A percentile compares a stretch with the other conserved stretches of the same genome.
phyloP scores from a whole-genome alignment of 2,329 filamentous ascomycete genomes.

The Diplocarpon rosae region DNA sequence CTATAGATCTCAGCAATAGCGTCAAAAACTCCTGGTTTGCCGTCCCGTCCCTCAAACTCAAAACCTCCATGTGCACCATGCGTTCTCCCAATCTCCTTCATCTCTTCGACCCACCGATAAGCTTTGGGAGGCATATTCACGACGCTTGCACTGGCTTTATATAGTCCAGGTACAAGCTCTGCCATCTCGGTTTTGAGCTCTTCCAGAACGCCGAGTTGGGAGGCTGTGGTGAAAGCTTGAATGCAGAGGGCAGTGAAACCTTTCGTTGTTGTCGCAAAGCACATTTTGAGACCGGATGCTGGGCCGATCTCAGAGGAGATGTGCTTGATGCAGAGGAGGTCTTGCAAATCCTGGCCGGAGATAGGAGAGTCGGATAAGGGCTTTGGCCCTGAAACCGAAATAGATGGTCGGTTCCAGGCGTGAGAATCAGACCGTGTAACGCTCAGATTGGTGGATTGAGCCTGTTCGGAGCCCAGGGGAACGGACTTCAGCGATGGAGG shows the following conservation, averaged over 20 bases:
- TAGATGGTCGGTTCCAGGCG: conserved; percentile 18
- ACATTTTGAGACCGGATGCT: conserved; percentile 54
- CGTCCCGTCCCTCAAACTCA: conserved; percentile 20
- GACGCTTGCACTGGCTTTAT: conserved; percentile 39
- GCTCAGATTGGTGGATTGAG: neutral
- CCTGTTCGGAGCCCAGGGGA: neutral
- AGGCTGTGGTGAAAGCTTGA: conserved; percentile 60
- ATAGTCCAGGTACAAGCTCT: conserved; percentile 35
- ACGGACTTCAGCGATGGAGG: conserved; percentile 3
- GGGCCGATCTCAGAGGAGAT: conserved; percentile 40
- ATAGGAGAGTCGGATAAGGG: conserved; percentile 31
- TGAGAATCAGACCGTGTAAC: neutral
- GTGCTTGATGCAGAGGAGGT: conserved; percentile 37
- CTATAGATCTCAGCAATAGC: conserved; percentile 38
- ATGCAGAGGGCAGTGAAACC: conserved; percentile 59
- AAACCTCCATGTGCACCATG: conserved; percentile 57
- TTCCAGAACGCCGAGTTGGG: conserved; percentile 47
- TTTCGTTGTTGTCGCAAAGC: conserved; percentile 50
- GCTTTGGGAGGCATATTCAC: conserved; percentile 60
- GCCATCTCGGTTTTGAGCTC: conserved; percentile 47
- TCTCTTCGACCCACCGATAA: conserved; percentile 63
- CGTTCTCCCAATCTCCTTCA: conserved; percentile 62
- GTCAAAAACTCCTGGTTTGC: conserved; percentile 38
- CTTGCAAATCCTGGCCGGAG: conserved; percentile 32
- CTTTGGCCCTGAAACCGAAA: conserved; percentile 40